Evolutionary conservation across 108 stramenopile genomes (phyloP), one percentile per base, ranked within the genome.

Genomic region (Skeletonema marinoi): DNA sequence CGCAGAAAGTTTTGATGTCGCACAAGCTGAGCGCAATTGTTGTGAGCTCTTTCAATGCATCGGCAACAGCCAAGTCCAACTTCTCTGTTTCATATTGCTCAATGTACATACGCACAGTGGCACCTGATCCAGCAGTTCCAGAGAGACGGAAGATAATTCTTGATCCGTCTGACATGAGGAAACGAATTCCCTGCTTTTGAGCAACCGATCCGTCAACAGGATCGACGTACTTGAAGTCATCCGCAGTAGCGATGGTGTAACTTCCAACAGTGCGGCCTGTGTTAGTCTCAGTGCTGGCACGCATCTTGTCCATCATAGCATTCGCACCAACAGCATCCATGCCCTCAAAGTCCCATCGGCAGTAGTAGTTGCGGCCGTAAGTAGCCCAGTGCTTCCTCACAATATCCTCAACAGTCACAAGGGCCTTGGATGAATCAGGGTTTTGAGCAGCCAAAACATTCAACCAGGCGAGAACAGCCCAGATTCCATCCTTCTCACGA

Each of bases 401-500:
- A 76, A 99, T 95, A 76, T 97, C 96, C 75, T 99, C 95, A 42
- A 99, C 98, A 32, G 90, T 89, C 1, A 98, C 96, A 32, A 99
- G 88, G 25, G 96, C 90, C 77, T 92, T 87, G 8, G 70, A 78
- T 36, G 88, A 65, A 81, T 93, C 91, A 44, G 77, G 61, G 78
- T 99, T 99, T 75, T 80, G 81, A 32, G 86, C 77, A 11, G 98
- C 98, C 41, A 99, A 89, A 70, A 99, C 96, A 46, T 83, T 84
- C 73, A 99, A 81, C 99, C 99, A 99, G 5, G 98, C 98, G 58
- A 99, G 80, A 32, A 99, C 98, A 19, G 99, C 99, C 98, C 98
- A 99, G 78, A 99, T 88, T 74, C 99, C 99, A 87, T 99, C 99
- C 96, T 99, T 99, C 81, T 99, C 99, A 61, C 99, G 89, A 32